Evolutionary conservation across 129 eudicot genomes (phyloP).

Genomic region (Gnaphalium uliginosum): DNA sequence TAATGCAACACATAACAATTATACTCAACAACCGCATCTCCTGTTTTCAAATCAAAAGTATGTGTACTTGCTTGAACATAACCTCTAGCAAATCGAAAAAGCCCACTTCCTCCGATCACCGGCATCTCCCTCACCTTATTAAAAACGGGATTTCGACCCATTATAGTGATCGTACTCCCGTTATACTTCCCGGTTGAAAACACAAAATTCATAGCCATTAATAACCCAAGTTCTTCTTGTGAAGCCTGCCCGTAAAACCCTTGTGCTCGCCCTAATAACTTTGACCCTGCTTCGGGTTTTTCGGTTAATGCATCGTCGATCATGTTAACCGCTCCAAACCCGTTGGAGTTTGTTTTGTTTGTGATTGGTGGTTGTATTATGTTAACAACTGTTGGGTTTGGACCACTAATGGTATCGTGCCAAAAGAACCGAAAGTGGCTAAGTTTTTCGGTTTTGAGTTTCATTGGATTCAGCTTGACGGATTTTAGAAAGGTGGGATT

Average conservation of each 20-base stretch:
- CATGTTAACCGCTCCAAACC: slow-evolving; percentile 52
- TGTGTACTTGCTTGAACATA: slow-evolving; percentile 63
- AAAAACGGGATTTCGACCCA: slow-evolving; percentile 62
- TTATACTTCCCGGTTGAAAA: slow-evolving; percentile 61
- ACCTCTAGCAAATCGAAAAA: slow-evolving; percentile 67
- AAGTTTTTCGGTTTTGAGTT: slow-evolving; percentile 40
- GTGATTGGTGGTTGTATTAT: slow-evolving; percentile 35
- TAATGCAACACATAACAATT: slow-evolving; percentile 66
- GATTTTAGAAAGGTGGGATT: slow-evolving; percentile 24
- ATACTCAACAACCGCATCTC: slow-evolving; percentile 73
- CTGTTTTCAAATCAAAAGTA: slow-evolving; percentile 38
- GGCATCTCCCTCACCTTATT: slow-evolving; percentile 71
- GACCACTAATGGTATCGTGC: slow-evolving; percentile 57
- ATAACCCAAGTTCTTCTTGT: slow-evolving; percentile 46
- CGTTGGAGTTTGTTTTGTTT: slow-evolving; percentile 26
- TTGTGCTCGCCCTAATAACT: slow-evolving; percentile 59
- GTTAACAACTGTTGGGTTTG: slow-evolving; percentile 39
- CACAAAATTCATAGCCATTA: slow-evolving; percentile 68
- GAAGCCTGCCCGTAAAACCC: slow-evolving; percentile 63
- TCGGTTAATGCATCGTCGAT: slow-evolving; percentile 61
- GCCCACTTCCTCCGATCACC: slow-evolving; percentile 72
- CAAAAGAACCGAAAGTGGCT: slow-evolving; percentile 57
- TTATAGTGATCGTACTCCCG: slow-evolving; percentile 55
- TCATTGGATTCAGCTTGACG: slow-evolving; percentile 20
- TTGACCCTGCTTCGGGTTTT: slow-evolving; percentile 49